phyloP scores from a whole-genome alignment of 2,329 filamentous ascomycete genomes.

The Xylariaceae sp. region DNA sequence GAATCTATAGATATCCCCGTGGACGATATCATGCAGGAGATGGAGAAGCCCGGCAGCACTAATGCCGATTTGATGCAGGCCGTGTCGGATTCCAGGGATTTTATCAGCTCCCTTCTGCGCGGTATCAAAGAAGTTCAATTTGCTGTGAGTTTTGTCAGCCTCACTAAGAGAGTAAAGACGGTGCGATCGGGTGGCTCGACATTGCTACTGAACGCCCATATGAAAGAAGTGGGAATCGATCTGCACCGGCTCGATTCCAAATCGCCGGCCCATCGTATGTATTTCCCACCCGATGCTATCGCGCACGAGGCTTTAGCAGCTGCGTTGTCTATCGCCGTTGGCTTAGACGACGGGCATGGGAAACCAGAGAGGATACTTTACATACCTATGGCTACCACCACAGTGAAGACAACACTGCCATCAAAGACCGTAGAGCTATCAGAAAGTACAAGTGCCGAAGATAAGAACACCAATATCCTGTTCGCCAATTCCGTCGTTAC shows the following conservation, averaged over 20 bases:
- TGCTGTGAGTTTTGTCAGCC: conserved; percentile 82
- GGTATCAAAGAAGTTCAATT: conserved; percentile 97
- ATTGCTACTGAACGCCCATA: conserved; percentile 79
- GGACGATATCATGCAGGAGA: conserved; percentile 69
- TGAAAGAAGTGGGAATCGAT: conserved; percentile 95
- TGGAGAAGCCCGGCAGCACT: conserved; percentile 63
- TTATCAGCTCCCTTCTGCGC: conserved; percentile 81
- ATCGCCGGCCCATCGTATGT: conserved; percentile 95
- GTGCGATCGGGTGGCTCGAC: conserved; percentile 65
- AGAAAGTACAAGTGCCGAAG: conserved; percentile 66
- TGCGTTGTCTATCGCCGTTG: conserved; percentile 87
- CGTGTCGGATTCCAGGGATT: conserved; percentile 88
- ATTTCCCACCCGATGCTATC: conserved; percentile 87
- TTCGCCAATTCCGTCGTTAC: conserved; percentile 96
- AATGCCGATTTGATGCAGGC: conserved; percentile 70
- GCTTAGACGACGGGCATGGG: conserved; percentile 83
- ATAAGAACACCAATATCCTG: conserved; percentile 91
- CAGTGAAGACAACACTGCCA: conserved; percentile 85
- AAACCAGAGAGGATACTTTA: conserved; percentile 86
- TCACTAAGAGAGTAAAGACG: conserved; percentile 74
- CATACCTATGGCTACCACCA: conserved; percentile 95
- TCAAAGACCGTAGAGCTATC: conserved; percentile 87
- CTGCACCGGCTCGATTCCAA: conserved; percentile 86
- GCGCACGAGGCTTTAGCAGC: conserved; percentile 92
- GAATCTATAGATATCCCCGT: conserved; percentile 61